phyloP scores from a whole-genome alignment of 345 rosid genomes.

The Aquilaria yunnanensis region DNA sequence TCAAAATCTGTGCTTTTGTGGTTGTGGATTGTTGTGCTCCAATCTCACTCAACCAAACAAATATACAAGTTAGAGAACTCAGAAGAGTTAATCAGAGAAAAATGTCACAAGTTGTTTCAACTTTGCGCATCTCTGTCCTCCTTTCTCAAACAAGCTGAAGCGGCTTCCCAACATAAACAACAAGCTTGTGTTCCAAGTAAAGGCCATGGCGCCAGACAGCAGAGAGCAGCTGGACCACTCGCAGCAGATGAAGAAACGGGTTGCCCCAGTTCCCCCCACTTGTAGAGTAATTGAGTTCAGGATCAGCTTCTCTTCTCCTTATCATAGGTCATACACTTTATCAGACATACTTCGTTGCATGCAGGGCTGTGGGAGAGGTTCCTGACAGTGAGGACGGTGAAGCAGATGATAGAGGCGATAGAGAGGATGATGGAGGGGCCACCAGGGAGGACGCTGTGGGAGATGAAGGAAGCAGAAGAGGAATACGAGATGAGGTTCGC shows the following conservation, averaged over 20 bases:
- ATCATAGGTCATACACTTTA: background rate
- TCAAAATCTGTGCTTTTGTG: too few species aligned
- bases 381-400: conserved; percentile 53
- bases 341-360: background rate
- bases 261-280: conserved; percentile 29
- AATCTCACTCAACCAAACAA: too few species aligned
- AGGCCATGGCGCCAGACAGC: conserved; percentile 24
- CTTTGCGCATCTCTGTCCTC: conserved; percentile 17
- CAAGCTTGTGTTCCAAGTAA: background rate
- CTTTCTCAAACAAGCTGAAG: conserved; percentile 8
- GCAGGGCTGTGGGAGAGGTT: conserved; percentile 43
- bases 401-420: conserved; percentile 70
- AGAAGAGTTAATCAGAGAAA: background rate
- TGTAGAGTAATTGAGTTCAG: conserved; percentile 21
- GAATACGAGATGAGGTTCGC: conserved; percentile 64
- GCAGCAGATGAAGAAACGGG: conserved; percentile 36
- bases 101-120: conserved; percentile 32
- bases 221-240: conserved; percentile 43
- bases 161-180: conserved; percentile 2
- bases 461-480: conserved; percentile 42
- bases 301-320: background rate
- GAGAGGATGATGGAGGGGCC: conserved; percentile 52
- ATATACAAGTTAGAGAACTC: too few species aligned
- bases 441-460: conserved; percentile 66
- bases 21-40: too few species aligned